Evolutionary conservation across 2,329 filamentous ascomycete species (phyloP), one percentile per base, ranked within the genome.

Genomic region (Onygenales sp.): DNA sequence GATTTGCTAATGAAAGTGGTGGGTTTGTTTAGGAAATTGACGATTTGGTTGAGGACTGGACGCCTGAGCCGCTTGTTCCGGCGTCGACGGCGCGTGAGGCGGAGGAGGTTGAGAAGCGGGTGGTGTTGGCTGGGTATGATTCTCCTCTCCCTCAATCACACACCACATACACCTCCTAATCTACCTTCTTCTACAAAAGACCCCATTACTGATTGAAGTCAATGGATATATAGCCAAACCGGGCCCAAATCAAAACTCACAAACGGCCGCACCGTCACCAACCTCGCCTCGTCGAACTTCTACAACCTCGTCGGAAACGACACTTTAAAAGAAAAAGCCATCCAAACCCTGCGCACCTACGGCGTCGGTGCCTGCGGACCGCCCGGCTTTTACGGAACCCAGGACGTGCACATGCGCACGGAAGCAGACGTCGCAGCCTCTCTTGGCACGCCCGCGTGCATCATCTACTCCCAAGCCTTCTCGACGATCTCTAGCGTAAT

Each of bases 401-500:
- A 97, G 69, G 93, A 98, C 71, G 91, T 97, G 45, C 93, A 98
- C 71, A 92, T 96, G 82, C 93, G 94, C 76, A 90, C 89, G 13
- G 93, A 98, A 73, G 83, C 88, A 53, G 92, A 97, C 67, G 91
- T 98, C 65, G 90, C 93, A 27, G 81, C 87, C 8, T 95, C 92
- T 67, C 73, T 98, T 31, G 93, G 93, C 27, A 88, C 88, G 1
- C 84, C 91, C 52, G 85, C 86, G 34, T 94, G 89, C 66, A 97
- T 98, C 61, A 84, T 98, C 55, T 98, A 98, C 66, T 88, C 93
- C 0, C 93, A 98, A 67, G 86, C 91, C 3, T 97, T 98, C 68
- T 95, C 88, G 31, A 96, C 93, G 42, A 94, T 97, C 56, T 91
- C 88, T n/a, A 92, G 87, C 67, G 91, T 97, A 21, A 96, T 98